Evolutionary conservation across 108 stramenopile genomes (phyloP), one percentile per base, ranked within the genome.

Genomic region (Skeletonema grethae): DNA sequence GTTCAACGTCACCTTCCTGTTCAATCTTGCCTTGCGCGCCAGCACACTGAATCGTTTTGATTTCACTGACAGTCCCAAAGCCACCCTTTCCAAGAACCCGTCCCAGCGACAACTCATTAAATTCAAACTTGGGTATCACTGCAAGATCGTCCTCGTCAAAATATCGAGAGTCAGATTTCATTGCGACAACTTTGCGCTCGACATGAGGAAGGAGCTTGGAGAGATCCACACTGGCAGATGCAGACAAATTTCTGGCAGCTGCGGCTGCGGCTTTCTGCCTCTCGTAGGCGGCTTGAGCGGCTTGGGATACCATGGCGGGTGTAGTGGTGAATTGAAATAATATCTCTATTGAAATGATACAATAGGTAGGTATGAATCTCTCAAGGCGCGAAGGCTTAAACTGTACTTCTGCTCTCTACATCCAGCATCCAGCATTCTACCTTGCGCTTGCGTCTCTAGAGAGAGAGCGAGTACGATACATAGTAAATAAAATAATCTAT

Each of bases 61-160:
- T 75, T 67, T 86, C 88, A 34, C 76, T 85, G 31, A 88, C 88
- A 18, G 88, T 85, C 34, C 85, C 83, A 45, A 88, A 88, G 7
- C 85, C 85, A 28, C 88, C 88, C 48, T 83, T 86, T 0, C 88
- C 88, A 11, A 88, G 67, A 9, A 88, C 72, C 25, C 76, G 76
- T 0, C 88, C 88, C 15, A 88, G 34, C 11, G 39, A 53, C 50
- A 88, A 22, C 60, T 88, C 83, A 22, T 62, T 25, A 4, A 61
- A 20, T 2, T 32, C 20, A 13, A 71, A 71, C 29, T 39, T 71
- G 31, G 70, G 70, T n/a, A 71, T 63, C 4, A 28, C 41, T 5
- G 28, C 60, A 43, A 71, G 45, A n/a, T 35, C 28, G 25, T 61
- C 70, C 10, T 71, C 46, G 13, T 31, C 31, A 20, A 72, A 63